Conservation (phyloP, 148 eudicot genomes). For the Amaranthus palmeri region DNA sequence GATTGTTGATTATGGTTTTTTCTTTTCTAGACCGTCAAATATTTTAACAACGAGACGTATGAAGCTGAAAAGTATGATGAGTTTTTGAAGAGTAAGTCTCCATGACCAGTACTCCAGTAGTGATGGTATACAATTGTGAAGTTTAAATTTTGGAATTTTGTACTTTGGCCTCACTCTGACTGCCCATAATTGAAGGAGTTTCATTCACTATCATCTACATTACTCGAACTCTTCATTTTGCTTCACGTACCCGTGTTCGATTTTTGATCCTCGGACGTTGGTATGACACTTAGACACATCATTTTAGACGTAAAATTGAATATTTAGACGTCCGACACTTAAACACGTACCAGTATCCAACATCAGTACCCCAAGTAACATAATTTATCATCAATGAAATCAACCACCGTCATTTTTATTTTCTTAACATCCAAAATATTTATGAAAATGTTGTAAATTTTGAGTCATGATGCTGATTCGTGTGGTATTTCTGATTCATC, state of each 20-base stretch:
- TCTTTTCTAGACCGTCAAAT: slow-evolving; percentile 75
- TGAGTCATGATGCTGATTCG: slow-evolving; percentile 4
- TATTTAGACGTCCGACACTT: no score
- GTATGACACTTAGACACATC: no score
- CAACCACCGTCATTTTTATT: no score
- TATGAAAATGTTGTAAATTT: no score
- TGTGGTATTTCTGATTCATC: slow-evolving; percentile 19
- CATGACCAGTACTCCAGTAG: no score
- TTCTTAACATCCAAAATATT: no score
- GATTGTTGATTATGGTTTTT: background rate
- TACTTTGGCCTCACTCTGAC: background rate
- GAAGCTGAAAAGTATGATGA: slow-evolving; percentile 88
- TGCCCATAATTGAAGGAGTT: background rate
- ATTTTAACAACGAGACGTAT: slow-evolving; percentile 83
- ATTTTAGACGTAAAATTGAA: no score
- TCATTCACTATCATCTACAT: background rate
- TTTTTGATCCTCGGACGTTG: background rate
- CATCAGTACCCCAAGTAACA: no score
- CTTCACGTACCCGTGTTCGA: background rate
- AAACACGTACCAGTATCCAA: no score
- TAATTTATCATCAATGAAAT: no score
- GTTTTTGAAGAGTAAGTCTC: slow-evolving; percentile 73
- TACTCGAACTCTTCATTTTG: background rate
- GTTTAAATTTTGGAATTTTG: background rate
- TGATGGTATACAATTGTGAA: background rate